Evolutionary conservation across 2,329 filamentous ascomycete species (phyloP).

Genomic region (Epichloe scottii): DNA sequence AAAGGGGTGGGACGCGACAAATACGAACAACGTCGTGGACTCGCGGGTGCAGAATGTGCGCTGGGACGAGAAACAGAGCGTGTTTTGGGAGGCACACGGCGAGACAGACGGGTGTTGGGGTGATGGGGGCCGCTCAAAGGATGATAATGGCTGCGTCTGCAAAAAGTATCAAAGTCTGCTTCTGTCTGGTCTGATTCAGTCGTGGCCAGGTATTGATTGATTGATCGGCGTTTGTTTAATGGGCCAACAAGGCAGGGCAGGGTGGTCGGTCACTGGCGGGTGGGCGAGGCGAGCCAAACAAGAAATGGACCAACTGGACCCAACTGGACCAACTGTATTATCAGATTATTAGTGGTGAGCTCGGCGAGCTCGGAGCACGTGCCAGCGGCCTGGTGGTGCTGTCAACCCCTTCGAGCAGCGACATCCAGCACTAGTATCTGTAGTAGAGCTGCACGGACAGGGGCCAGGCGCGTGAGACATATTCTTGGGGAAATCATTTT

Average conservation of each 20-base stretch:
- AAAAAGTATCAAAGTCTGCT: neutral
- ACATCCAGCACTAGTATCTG: no score
- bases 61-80: neutral
- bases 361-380: no score
- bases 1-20: slow-evolving; percentile 1
- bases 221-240: no score
- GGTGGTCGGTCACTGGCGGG: no score
- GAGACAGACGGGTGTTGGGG: neutral
- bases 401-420: no score
- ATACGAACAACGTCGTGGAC: neutral
- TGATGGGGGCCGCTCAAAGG: neutral
- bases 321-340: neutral
- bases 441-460: no score
- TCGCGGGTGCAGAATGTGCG: neutral
- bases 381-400: no score
- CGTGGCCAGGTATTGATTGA: no score
- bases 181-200: neutral
- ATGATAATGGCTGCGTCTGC: neutral
- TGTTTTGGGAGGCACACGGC: neutral
- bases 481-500: no score
- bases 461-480: no score
- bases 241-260: no score
- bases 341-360: neutral
- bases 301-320: neutral
- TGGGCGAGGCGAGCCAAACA: no score